Evolutionary conservation across 257 asterid species (phyloP).

Genomic region (Cordia subcordata): DNA sequence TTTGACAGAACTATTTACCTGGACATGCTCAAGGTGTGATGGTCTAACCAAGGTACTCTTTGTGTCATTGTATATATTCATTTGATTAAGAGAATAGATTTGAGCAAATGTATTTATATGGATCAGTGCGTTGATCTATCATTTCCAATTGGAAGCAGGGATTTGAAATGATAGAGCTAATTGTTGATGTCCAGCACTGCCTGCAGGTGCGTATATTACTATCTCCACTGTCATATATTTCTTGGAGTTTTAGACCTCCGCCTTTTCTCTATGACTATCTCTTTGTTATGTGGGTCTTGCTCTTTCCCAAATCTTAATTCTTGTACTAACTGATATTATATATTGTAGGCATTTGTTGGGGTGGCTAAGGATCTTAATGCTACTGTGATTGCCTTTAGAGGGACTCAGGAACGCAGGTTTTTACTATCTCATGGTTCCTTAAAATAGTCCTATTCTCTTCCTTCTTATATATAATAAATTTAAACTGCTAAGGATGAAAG

Average conservation of each 20-base stretch:
- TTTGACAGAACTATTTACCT: slow-evolving; percentile 70
- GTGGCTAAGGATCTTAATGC: slow-evolving; percentile 77
- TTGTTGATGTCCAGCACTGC: slow-evolving; percentile 81
- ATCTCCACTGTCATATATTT: background rate
- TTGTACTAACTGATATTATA: slow-evolving; percentile 11
- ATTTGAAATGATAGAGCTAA: slow-evolving; percentile 80
- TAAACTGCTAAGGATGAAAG: background rate
- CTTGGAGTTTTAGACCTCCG: slow-evolving; percentile 1
- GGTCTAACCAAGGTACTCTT: slow-evolving; percentile 60
- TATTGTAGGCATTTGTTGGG: slow-evolving; percentile 85
- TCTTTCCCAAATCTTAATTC: slow-evolving; percentile 6
- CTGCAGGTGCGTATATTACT: slow-evolving; percentile 56
- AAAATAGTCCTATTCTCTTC: slow-evolving; percentile 12
- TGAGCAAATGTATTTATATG: background rate
- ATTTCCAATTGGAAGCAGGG: slow-evolving; percentile 49
- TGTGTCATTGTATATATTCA: background rate
- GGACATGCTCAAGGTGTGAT: slow-evolving; percentile 97
- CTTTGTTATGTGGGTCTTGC: background rate
- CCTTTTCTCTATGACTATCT: background rate
- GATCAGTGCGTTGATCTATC: slow-evolving; percentile 9
- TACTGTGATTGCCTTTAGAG: slow-evolving; percentile 84
- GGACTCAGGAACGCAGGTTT: slow-evolving; percentile 93
- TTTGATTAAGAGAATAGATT: slow-evolving; percentile 5
- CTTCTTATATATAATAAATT: background rate
- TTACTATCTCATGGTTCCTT: background rate